Conservation (phyloP, 306 rosid genomes). For the Fagus crenata region DNA sequence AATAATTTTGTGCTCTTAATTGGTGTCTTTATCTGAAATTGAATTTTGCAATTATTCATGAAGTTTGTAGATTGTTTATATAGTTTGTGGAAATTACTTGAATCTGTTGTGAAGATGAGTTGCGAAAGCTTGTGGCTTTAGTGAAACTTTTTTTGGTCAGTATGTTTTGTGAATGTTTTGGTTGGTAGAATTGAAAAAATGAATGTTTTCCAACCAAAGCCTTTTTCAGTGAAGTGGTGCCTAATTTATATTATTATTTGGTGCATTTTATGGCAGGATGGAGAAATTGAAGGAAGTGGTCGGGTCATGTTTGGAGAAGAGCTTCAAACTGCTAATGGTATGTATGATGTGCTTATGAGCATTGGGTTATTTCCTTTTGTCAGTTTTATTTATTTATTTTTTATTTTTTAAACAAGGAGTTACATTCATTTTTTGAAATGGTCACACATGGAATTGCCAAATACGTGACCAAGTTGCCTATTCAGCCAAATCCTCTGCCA, state of each 20-base stretch:
- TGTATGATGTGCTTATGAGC: constrained; percentile 16
- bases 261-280: constrained; percentile 57
- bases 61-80: neutral
- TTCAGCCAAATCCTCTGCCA: neutral
- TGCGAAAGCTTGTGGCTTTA: neutral
- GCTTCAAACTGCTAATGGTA: constrained; percentile 58
- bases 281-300: constrained; percentile 60
- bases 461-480: neutral
- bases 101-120: neutral
- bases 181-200: neutral
- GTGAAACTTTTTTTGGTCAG: neutral
- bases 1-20: neutral
- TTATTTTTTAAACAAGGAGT: neutral
- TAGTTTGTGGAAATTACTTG: constrained; percentile 1
- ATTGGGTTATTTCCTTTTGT: neutral
- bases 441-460: neutral
- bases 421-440: constrained; percentile 3
- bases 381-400: neutral
- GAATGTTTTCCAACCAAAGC: neutral
- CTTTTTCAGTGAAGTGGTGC: neutral
- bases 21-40: neutral
- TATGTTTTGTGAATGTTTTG: neutral
- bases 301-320: constrained; percentile 48
- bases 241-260: neutral
- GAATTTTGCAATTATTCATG: neutral